These are phyloP conservation scores for Cladosporium velox DNA, from an alignment of 2,329 filamentous ascomycete genomes.

Conservation along the genomic window DNA sequence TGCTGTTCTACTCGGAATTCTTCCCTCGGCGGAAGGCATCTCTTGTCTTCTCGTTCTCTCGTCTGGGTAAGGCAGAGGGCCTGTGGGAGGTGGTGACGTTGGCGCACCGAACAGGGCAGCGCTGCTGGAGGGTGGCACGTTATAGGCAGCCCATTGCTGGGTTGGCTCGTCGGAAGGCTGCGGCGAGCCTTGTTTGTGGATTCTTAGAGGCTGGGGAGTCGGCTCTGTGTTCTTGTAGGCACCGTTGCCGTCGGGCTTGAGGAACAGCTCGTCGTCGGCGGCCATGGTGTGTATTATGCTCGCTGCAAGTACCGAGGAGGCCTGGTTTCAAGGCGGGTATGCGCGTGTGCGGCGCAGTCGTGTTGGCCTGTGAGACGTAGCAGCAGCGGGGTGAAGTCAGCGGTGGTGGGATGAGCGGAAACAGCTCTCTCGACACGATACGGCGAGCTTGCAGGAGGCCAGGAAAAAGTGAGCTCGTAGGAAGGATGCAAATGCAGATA, in stretches of 20 bases:
- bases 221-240: slow-evolving; percentile 16
- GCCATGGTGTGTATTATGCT: slow-evolving; percentile 2
- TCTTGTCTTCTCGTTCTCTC: slow-evolving; percentile 28
- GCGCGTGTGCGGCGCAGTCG: slow-evolving; percentile 15
- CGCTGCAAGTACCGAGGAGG: background rate
- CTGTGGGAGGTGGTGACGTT: slow-evolving; percentile 35
- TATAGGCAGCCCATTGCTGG: slow-evolving; percentile 39
- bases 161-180: slow-evolving; percentile 28
- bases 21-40: slow-evolving; percentile 22
- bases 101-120: slow-evolving; percentile 35
- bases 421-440: background rate
- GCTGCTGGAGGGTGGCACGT: slow-evolving; percentile 33
- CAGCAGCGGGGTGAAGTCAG: slow-evolving; percentile 6
- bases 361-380: slow-evolving; percentile 2
- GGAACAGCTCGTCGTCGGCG: slow-evolving; percentile 27
- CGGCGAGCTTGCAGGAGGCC: background rate
- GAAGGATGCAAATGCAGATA: background rate
- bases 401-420: background rate
- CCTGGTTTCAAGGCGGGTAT: slow-evolving; percentile 2
- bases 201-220: slow-evolving; percentile 36
- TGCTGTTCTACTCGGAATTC: slow-evolving; percentile 28
- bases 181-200: slow-evolving; percentile 31
- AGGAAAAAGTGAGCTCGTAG: background rate
- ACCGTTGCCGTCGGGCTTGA: slow-evolving; percentile 22
- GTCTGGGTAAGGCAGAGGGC: slow-evolving; percentile 37